phyloP scores from a whole-genome alignment of 768 basidiomycete species.

The Cubamyces sp. region DNA sequence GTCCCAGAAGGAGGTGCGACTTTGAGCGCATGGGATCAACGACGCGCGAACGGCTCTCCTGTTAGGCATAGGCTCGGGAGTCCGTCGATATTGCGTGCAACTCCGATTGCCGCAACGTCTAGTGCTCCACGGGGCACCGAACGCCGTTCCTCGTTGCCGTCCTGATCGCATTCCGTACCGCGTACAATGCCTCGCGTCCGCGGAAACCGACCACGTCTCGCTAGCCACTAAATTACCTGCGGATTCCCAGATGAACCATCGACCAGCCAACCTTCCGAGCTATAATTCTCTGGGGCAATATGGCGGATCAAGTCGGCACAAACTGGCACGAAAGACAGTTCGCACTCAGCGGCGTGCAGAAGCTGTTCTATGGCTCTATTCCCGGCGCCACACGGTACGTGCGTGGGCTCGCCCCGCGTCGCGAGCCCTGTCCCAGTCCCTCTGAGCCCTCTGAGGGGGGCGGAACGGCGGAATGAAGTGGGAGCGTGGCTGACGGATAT shows the following conservation, averaged over 20 bases:
- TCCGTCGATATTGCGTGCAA: constrained; percentile 52
- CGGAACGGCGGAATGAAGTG: constrained; percentile 2
- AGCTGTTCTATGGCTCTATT: constrained; percentile 89
- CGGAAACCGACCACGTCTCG: constrained; percentile 77
- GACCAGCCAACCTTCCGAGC: constrained; percentile 47
- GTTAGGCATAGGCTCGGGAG: constrained; percentile 62
- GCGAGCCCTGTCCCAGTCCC: no score
- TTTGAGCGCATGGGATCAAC: constrained; percentile 86
- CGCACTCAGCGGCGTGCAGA: constrained; percentile 85
- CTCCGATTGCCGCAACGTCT: constrained; percentile 48
- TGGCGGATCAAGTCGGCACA: constrained; percentile 89
- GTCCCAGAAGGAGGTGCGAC: constrained; percentile 68
- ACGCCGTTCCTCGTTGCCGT: constrained; percentile 53
- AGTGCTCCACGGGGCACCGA: constrained; percentile 38
- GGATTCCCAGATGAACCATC: constrained; percentile 49
- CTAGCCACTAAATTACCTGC: constrained; percentile 45
- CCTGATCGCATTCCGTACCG: constrained; percentile 46
- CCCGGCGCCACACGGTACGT: constrained; percentile 93
- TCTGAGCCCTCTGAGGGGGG: no score
- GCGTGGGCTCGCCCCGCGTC: constrained; percentile 19
- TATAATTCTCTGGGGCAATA: constrained; percentile 70
- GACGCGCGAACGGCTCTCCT: constrained; percentile 69
- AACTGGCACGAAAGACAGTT: constrained; percentile 98
- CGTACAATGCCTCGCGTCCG: constrained; percentile 63
- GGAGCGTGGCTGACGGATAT: constrained; percentile 16